phyloP scores from a whole-genome alignment of 805 yeast genomes.

The Saccharomycopsis lassenensis region DNA sequence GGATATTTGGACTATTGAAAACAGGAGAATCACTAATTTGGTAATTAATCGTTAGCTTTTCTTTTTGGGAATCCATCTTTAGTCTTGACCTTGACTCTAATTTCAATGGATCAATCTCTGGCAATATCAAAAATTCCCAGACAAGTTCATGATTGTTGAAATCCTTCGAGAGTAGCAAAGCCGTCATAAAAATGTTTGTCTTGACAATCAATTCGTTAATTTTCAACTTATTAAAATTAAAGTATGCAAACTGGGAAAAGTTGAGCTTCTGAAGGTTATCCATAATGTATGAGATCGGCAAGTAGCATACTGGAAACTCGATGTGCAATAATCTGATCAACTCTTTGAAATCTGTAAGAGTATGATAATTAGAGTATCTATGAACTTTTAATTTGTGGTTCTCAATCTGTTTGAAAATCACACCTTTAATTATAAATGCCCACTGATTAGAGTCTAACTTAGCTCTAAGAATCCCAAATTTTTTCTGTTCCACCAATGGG shows the following conservation, averaged over 20 bases:
- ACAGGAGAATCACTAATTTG: constrained; percentile 10
- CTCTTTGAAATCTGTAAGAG: constrained; percentile 25
- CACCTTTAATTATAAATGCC: constrained; percentile 23
- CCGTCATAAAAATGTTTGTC: constrained; percentile 38
- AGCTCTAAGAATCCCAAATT: constrained; percentile 27
- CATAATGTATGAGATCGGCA: constrained; percentile 22
- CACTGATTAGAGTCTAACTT: constrained; percentile 24
- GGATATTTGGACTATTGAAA: constrained; percentile 12
- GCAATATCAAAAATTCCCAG: constrained; percentile 32
- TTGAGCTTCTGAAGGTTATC: constrained; percentile 20
- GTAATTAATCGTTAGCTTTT: constrained; percentile 3
- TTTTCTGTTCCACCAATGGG: constrained; percentile 20
- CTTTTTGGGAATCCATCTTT: constrained; percentile 11
- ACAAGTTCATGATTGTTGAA: constrained; percentile 28
- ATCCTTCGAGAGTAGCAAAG: constrained; percentile 27
- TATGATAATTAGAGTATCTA: constrained; percentile 21
- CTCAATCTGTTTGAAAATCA: constrained; percentile 4
- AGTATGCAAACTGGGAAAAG: constrained; percentile 24
- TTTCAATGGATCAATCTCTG: constrained; percentile 19
- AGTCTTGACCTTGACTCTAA: constrained; percentile 13
- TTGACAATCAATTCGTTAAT: constrained; percentile 37
- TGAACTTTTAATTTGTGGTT: constrained; percentile 4
- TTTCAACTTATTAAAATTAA: constrained; percentile 32
- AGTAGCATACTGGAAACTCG: constrained; percentile 27
- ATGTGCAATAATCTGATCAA: constrained; percentile 27